Evolutionary conservation across 768 basidiomycete genomes (phyloP), one percentile per base, ranked within the genome.

Genomic region (Fomitopsis serialis): DNA sequence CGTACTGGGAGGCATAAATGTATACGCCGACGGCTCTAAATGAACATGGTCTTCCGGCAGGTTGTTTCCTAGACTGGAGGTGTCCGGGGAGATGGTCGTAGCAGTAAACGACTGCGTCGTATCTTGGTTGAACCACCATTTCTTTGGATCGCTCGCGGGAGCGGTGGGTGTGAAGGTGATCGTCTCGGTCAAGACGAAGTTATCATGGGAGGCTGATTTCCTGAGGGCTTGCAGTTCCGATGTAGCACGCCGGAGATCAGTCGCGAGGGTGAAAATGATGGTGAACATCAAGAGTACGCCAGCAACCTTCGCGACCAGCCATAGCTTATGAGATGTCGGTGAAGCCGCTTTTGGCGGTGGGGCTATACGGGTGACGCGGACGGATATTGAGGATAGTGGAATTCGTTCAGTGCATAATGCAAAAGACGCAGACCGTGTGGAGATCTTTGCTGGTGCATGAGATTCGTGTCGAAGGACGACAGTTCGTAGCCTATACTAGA

Each of bases 321-420:
- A 54, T 3, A 34, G 1, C 11, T 23, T 22, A 22, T 42, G 51
- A 23, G 25, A 15, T n/a, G 25, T 21, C 17, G n/a, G 10, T 15
- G 53, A 17, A 5, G 32, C 5, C 27, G 8, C 11, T 15, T 21
- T 6, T 21, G 19, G n/a, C 24, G 34, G 10, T 5, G 22, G 27
- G 12, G 22, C n/a, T 3, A 43, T 21, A 52, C 47, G 43, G 10
- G 35, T 15, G 11, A 63, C 54, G 15, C 60, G 60, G 23, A 85
- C 50, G 40, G 72, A 74, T 12, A 87, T 22, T 70, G 72, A 2
- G 87, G 84, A 60, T 78, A 74, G 64, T 84, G 85, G 60, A 77
- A 80, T 57, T 74, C 79, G 50, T 77, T 76, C 60, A 80, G 64
- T 15, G 77, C 79, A 61, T 78, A 83, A 53, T 82, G 81, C 36